Base-by-base conservation (phyloP, 306 rosid genomes). In the Citrullus colocynthis region DNA sequence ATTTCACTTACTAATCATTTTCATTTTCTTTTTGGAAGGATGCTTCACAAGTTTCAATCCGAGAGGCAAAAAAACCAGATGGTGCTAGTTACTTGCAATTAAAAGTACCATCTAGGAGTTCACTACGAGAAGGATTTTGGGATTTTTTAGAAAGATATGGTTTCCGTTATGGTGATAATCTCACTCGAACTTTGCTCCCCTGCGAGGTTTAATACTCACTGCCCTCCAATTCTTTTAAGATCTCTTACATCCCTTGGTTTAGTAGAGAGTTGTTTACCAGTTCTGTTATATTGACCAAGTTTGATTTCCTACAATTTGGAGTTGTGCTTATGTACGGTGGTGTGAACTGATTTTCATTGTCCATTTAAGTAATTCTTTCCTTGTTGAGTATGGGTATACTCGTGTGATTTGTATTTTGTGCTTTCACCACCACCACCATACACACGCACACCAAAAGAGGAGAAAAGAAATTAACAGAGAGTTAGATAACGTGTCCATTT, bases 111-210 rank as follows among this genome's bases (percentile, higher is more conserved):
- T 42, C 93, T 16, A 92, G 81, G 80, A 51, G 85, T 69, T 84
- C 81, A 77, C 57, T 80, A 66, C 80, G 21, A 0, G 78, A 34
- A 10, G 93, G 91, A 3, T 85, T 87, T 61, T 95, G 99, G 99
- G 81, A 82, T 6, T 95, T 95, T 59, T 45, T 95, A 28, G 89
- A 90, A 32, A 85, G 84, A 84, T 95, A 90, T 78, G 97, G 99
- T 37, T 95, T 85, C 81, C 90, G 78, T 48, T 90, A 92, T 81
- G 94, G 87, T 60, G 86, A 79, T 60, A 89, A 89, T 49, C 75
- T 78, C 59, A 87, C 75, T 74, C 97, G 99, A 75, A 80, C 92
- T 65, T 82, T 95, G 87, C 99, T 95, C 84, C 96, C 99, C 82
- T 88, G 82, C 75, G 97, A 95, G 97, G 99, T 95, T 76, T 77